Base-by-base conservation (phyloP, 2,329 filamentous ascomycete genomes). In the Fusarium bactridioides region DNA sequence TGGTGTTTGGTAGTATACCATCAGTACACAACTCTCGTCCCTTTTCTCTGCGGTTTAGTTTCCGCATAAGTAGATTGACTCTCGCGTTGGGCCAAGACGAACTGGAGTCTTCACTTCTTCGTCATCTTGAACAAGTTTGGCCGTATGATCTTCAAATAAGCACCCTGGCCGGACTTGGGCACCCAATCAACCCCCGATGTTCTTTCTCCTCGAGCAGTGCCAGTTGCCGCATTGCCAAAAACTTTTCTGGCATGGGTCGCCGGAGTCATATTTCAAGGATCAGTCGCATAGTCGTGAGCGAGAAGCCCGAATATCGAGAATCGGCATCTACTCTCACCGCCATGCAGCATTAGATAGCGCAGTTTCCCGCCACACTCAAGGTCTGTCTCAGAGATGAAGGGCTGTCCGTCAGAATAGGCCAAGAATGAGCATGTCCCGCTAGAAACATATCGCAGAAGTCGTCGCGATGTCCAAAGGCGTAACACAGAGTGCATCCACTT, bases 301-400 rank as follows among this genome's bases (percentile, higher is more conserved):
- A 33, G 43, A 33, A 48, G 33, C 31, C 40, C 25, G 21, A 47
- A 56, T 51, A 35, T 33, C 41, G 29, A 73, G 57, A 53, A 41
- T 38, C n/a, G 33, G 25, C 23, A 72, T 47, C 33, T 53, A 64
- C 63, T 61, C 69, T 74, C 57, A 74, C 67, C 71, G 50, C 67
- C 54, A 69, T 61, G 27, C 27, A 48, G 38, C 60, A 40, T 67
- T 54, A 41, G 56, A 40, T 57, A 66, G 48, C 37, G 54, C 56
- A 68, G 69, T 62, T 61, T 69, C 63, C 56, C 45, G 69, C 64
- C 67, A 72, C 51, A 55, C 29, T 45, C 56, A 57, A 66, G 56
- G 33, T 27, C 27, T 72, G 64, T 74, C 63, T 74, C 64, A 72
- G 61, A 40, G 29, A 45, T 41, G 29, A 69, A 48, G 40, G 29